Conservation (phyloP, 495 filamentous ascomycete species). For the Neurospora sp. region DNA sequence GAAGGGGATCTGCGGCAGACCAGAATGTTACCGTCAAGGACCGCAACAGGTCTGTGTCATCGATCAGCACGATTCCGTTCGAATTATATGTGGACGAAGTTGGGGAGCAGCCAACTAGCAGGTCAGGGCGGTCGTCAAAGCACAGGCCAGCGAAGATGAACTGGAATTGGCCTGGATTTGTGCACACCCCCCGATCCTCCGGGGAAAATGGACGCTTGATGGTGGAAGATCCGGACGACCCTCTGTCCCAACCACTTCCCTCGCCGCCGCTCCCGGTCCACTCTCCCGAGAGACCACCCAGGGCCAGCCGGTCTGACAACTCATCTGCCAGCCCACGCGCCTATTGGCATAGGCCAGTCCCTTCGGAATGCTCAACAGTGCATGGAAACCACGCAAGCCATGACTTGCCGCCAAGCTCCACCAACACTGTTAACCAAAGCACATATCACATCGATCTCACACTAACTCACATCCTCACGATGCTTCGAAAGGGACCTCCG, state of each 20-base stretch:
- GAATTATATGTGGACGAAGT: slow-evolving; percentile 2
- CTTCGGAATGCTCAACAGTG: not conserved
- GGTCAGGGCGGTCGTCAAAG: not conserved
- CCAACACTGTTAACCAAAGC: not conserved
- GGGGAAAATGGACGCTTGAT: not conserved
- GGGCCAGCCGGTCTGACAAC: not conserved
- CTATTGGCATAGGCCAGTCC: slow-evolving; percentile 2
- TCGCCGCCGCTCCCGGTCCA: slow-evolving; percentile 8
- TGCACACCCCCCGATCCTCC: slow-evolving; percentile 8
- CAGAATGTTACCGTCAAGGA: slow-evolving; percentile 13
- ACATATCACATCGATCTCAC: slow-evolving; percentile 1
- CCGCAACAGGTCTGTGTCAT: slow-evolving; percentile 23
- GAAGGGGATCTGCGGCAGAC: slow-evolving; percentile 15
- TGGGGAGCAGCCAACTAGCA: slow-evolving; percentile 5
- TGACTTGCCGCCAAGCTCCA: not conserved
- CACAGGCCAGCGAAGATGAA: slow-evolving; percentile 7
- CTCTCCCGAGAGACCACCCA: not conserved
- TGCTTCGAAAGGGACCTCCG: slow-evolving; percentile 12
- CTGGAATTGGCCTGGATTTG: slow-evolving; percentile 30
- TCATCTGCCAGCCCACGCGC: not conserved
- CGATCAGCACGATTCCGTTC: slow-evolving; percentile 16
- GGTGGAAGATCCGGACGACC: slow-evolving; percentile 11
- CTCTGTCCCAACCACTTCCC: not conserved
- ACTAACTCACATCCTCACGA: slow-evolving; percentile 14
- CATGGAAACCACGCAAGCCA: not conserved